Percentiles rank a stretch among this genome's conserved stretches.
These are phyloP conservation scores for Cercospora sesami DNA, from an alignment of 2,329 filamentous ascomycete species.

Conservation along the genomic window DNA sequence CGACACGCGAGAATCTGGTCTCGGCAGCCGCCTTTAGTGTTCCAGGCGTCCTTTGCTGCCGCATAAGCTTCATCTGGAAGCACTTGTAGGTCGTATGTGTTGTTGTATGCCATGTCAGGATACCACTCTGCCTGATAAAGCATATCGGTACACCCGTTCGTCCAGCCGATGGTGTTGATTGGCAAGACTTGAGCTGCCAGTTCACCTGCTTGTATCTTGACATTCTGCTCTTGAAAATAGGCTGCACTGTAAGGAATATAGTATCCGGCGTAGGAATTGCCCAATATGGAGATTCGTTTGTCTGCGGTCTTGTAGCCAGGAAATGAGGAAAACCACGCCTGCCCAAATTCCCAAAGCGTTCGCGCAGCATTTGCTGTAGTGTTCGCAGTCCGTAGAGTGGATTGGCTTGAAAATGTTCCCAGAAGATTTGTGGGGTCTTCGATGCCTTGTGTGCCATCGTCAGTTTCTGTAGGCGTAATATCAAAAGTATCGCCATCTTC, in stretches of 20 bases:
- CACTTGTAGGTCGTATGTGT: conserved; percentile 63
- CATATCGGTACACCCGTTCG: conserved; percentile 70
- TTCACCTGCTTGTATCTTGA: conserved; percentile 45
- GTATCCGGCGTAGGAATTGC: conserved; percentile 51
- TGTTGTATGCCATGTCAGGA: conserved; percentile 59
- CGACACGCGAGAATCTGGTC: conserved; percentile 54
- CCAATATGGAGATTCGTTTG: conserved; percentile 26
- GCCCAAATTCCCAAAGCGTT: conserved; percentile 63
- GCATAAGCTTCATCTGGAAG: conserved; percentile 50
- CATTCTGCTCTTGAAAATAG: conserved; percentile 61
- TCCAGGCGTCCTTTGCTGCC: conserved; percentile 45
- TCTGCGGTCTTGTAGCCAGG: conserved; percentile 24
- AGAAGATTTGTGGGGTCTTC: conserved; percentile 30
- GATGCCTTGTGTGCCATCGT: conserved; percentile 17
- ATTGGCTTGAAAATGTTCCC: conserved; percentile 27
- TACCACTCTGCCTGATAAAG: conserved; percentile 59
- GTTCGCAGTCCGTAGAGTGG: conserved; percentile 20
- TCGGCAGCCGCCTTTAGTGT: conserved; percentile 52
- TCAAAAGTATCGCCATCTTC: conserved; percentile 28
- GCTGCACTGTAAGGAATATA: conserved; percentile 64
- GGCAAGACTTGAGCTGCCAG: conserved; percentile 51
- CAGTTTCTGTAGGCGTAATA: conserved; percentile 32
- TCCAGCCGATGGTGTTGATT: conserved; percentile 62
- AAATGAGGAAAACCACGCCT: conserved; percentile 47
- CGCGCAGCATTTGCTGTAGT: conserved; percentile 26